Evolutionary conservation across 1,139 yeast species (phyloP).

Genomic region (Debaryomyces subglobosus): DNA sequence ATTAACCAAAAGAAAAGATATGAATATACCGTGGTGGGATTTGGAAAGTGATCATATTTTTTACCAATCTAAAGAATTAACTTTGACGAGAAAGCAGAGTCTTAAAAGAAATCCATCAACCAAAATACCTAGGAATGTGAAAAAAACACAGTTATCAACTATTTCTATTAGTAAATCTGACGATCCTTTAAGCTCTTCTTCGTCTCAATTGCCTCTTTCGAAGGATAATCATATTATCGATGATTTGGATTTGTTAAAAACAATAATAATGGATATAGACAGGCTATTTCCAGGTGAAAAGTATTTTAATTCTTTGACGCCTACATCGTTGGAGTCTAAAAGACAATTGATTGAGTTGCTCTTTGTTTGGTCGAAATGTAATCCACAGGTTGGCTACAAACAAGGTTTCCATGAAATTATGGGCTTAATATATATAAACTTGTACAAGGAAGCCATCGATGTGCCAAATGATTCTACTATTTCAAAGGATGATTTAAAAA

Average conservation of each 20-base stretch:
- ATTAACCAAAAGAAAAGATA: constrained; percentile 32
- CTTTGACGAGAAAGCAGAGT: constrained; percentile 16
- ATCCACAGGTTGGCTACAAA: constrained; percentile 57
- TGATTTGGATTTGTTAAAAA: constrained; percentile 34
- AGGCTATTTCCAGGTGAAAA: constrained; percentile 64
- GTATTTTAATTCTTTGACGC: constrained; percentile 40
- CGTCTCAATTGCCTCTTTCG: constrained; percentile 1
- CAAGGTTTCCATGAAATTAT: constrained; percentile 74
- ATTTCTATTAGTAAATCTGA: constrained; percentile 12
- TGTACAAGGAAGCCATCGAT: constrained; percentile 43
- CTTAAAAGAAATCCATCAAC: constrained; percentile 13
- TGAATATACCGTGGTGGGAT: constrained; percentile 45
- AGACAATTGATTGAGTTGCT: constrained; percentile 53
- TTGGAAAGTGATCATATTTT: constrained; percentile 36
- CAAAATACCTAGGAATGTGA: constrained; percentile 10
- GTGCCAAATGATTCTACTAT: constrained; percentile 39
- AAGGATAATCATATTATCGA: constrained; percentile 12
- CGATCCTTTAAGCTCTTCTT: constrained; percentile 8
- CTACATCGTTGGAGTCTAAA: constrained; percentile 27
- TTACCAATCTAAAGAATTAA: constrained; percentile 23
- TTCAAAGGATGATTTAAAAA: constrained; percentile 36
- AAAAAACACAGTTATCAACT: constrained; percentile 20
- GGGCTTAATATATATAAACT: constrained; percentile 57
- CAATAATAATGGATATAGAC: constrained; percentile 66
- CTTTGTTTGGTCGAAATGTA: constrained; percentile 56